A percentile compares a stretch with the other conserved stretches of the same genome.
These are phyloP conservation scores for Fragilaria crotonensis DNA, from an alignment of 108 stramenopile species.

Conservation along the genomic window DNA sequence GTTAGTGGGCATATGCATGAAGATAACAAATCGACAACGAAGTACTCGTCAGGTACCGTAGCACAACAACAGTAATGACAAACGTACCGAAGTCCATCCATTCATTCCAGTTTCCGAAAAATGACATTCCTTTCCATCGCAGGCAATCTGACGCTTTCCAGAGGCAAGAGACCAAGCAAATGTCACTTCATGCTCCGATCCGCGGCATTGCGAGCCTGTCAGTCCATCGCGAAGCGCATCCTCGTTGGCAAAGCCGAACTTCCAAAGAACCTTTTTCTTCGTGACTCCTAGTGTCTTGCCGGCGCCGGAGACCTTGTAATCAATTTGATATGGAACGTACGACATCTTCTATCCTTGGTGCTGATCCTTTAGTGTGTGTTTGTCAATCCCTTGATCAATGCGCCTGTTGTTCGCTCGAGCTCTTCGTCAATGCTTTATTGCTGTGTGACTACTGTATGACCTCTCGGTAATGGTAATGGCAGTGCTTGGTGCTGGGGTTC, in stretches of 20 bases:
- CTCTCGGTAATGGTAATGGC: too few species aligned
- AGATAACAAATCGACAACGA: too few species aligned
- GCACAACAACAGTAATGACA: background rate
- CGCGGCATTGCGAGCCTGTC: constrained; percentile 68
- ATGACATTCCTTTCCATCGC: constrained; percentile 72
- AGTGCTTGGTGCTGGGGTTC: too few species aligned
- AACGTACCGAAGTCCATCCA: constrained; percentile 31
- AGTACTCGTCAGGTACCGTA: too few species aligned
- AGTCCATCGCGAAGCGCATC: constrained; percentile 38
- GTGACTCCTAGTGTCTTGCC: constrained; percentile 72
- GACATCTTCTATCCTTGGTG: background rate
- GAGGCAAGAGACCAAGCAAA: constrained; percentile 71
- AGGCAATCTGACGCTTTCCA: constrained; percentile 62
- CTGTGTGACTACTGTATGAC: too few species aligned
- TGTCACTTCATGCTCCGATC: constrained; percentile 77
- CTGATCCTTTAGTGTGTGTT: too few species aligned
- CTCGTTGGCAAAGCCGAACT: constrained; percentile 77
- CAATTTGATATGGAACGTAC: constrained; percentile 43
- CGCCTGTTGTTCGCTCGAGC: too few species aligned
- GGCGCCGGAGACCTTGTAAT: constrained; percentile 33
- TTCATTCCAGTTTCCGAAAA: constrained; percentile 46
- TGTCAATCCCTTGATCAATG: too few species aligned
- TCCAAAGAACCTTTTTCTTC: constrained; percentile 71
- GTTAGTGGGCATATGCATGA: too few species aligned
- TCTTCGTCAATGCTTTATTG: too few species aligned